Conservation (phyloP, 2,329 filamentous ascomycete genomes). For the Fusarium albidum region DNA sequence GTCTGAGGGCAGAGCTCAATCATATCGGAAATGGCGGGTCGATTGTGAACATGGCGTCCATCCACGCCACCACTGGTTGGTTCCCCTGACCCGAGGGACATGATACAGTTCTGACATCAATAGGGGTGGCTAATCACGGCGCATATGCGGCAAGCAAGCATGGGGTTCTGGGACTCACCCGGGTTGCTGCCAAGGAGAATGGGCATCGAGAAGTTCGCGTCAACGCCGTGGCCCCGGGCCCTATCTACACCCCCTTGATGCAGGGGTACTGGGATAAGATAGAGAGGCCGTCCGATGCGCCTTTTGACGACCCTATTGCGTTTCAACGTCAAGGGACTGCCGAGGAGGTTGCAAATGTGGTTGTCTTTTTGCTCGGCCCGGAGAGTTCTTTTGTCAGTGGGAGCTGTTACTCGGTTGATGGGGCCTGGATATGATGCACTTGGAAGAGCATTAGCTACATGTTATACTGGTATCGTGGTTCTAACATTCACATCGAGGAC, state of each 20-base stretch:
- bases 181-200: constrained; percentile 44
- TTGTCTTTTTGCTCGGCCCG: constrained; percentile 57
- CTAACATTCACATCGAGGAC: no score
- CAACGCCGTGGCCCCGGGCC: constrained; percentile 56
- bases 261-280: constrained; percentile 2
- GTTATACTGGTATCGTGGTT: no score
- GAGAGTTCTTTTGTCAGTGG: constrained; percentile 57
- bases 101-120: neutral
- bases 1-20: constrained; percentile 52
- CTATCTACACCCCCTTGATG: constrained; percentile 59
- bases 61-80: neutral
- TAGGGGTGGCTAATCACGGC: constrained; percentile 43
- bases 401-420: constrained; percentile 55
- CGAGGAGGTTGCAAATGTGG: constrained; percentile 56
- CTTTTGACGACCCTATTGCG: constrained; percentile 54
- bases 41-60: constrained; percentile 58
- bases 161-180: constrained; percentile 45
- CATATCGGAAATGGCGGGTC: constrained; percentile 60
- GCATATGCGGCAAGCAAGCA: constrained; percentile 48
- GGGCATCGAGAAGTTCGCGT: constrained; percentile 52
- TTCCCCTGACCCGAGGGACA: no score
- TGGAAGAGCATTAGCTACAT: neutral
- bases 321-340: constrained; percentile 55
- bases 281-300: no score
- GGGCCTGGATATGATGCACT: constrained; percentile 46